phyloP scores from a whole-genome alignment of 202 grass and related monocot genomes.

The Zoysia matrella region DNA sequence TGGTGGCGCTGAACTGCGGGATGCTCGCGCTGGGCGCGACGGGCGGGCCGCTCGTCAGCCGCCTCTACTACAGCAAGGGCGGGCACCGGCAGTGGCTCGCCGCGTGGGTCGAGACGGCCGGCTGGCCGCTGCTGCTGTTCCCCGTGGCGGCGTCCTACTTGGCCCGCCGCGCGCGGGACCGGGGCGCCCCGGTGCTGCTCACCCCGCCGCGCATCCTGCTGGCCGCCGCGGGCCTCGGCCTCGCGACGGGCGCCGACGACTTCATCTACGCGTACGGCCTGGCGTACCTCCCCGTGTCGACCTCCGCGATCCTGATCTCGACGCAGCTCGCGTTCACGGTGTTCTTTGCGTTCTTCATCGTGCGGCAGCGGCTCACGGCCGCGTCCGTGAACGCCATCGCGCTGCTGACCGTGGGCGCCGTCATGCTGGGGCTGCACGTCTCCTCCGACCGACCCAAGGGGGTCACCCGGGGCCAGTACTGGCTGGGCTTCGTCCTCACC shows the following conservation, averaged over 20 bases:
- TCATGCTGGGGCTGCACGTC: slow-evolving; percentile 73
- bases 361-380: slow-evolving; percentile 70
- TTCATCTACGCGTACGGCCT: slow-evolving; percentile 29
- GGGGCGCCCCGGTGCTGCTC: slow-evolving; percentile 37
- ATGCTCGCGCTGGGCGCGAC: slow-evolving; percentile 67
- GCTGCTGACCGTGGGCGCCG: slow-evolving; percentile 70
- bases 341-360: slow-evolving; percentile 82
- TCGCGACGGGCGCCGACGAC: slow-evolving; percentile 76
- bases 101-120: slow-evolving; percentile 72
- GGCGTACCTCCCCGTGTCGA: slow-evolving; percentile 37
- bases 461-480: slow-evolving; percentile 63
- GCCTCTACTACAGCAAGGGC: slow-evolving; percentile 82
- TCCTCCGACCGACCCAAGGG: slow-evolving; percentile 61
- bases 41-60: slow-evolving; percentile 74
- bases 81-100: slow-evolving; percentile 82
- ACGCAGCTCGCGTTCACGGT: slow-evolving; percentile 94
- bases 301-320: slow-evolving; percentile 78
- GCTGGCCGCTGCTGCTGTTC: slow-evolving; percentile 73
- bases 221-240: slow-evolving; percentile 56
- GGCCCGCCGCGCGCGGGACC: slow-evolving; percentile 37
- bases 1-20: slow-evolving; percentile 63
- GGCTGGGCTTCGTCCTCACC: slow-evolving; percentile 69
- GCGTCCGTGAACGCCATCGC: slow-evolving; percentile 76
- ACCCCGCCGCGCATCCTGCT: slow-evolving; percentile 67
- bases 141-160: slow-evolving; percentile 54